phyloP scores from a whole-genome alignment of 2,329 filamentous ascomycete genomes.

The Cryphonectria nitschkei region DNA sequence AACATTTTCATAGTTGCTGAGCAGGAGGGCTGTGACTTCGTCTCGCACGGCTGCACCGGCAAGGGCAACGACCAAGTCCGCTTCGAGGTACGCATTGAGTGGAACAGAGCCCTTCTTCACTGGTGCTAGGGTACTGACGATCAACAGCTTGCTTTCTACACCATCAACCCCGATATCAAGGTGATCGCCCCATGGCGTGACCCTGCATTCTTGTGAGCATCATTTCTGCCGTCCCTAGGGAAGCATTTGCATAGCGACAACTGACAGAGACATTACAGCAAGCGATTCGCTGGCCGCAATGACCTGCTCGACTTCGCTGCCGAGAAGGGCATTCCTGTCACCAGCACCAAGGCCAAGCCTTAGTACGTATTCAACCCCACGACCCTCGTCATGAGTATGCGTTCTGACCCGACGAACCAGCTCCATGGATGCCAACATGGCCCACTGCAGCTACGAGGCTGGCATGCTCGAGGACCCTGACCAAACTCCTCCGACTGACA shows the following conservation, averaged over 20 bases:
- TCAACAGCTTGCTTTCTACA: slow-evolving; percentile 40
- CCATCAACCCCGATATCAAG: slow-evolving; percentile 63
- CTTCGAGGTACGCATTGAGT: slow-evolving; percentile 50
- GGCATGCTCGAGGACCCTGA: slow-evolving; percentile 71
- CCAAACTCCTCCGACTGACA: slow-evolving; percentile 71
- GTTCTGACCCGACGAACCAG: slow-evolving; percentile 53
- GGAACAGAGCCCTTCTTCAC: background rate
- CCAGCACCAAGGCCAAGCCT: slow-evolving; percentile 66
- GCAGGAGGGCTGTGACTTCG: slow-evolving; percentile 60
- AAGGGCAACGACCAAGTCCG: slow-evolving; percentile 65
- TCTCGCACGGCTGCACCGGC: slow-evolving; percentile 56
- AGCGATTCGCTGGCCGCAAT: slow-evolving; percentile 68
- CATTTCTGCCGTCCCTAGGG: too few relatives aligned
- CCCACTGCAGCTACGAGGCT: slow-evolving; percentile 72
- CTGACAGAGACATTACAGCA: slow-evolving; percentile 34
- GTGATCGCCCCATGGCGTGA: slow-evolving; percentile 77
- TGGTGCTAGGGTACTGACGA: slow-evolving; percentile 25
- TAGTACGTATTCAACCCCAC: slow-evolving; percentile 12
- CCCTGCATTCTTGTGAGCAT: slow-evolving; percentile 61
- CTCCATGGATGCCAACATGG: slow-evolving; percentile 52
- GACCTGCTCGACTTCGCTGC: slow-evolving; percentile 75
- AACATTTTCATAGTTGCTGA: slow-evolving; percentile 53
- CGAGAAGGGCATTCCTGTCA: slow-evolving; percentile 70
- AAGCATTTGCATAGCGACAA: background rate
- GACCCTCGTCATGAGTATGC: background rate